Conservation (phyloP, 495 filamentous ascomycete genomes). For the Sabuloglossum arenarium region DNA sequence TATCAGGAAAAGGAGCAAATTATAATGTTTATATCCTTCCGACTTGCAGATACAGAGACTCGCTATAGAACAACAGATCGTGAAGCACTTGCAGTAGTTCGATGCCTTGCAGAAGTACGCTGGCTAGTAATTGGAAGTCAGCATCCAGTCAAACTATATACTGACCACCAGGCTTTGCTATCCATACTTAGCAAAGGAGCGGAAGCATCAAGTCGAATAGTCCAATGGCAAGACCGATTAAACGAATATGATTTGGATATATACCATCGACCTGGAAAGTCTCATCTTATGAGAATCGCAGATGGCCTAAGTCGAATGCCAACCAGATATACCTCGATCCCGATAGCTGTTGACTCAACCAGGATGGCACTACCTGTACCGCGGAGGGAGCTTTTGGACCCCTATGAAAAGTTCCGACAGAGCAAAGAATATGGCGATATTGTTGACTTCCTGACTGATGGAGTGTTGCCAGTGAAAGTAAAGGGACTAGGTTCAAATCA, state of each 20-base stretch:
- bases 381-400: not conserved
- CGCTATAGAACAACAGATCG: not conserved
- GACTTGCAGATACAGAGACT: not conserved
- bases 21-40: constrained; percentile 2
- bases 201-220: not conserved
- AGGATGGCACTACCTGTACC: not conserved
- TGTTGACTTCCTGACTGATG: not conserved
- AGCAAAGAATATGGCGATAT: not conserved
- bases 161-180: not conserved
- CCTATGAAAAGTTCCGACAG: not conserved
- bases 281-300: not conserved
- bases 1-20: not conserved
- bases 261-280: not conserved
- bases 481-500: not conserved
- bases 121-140: not conserved
- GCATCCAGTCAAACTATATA: not conserved
- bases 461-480: not conserved
- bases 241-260: not conserved
- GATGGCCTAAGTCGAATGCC: not conserved
- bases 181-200: not conserved
- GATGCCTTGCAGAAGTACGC: not conserved
- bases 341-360: not conserved
- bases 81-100: not conserved
- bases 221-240: not conserved
- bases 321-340: not conserved